phyloP scores from a whole-genome alignment of 164 flowering plant species.

The Aristolochia contorta region DNA sequence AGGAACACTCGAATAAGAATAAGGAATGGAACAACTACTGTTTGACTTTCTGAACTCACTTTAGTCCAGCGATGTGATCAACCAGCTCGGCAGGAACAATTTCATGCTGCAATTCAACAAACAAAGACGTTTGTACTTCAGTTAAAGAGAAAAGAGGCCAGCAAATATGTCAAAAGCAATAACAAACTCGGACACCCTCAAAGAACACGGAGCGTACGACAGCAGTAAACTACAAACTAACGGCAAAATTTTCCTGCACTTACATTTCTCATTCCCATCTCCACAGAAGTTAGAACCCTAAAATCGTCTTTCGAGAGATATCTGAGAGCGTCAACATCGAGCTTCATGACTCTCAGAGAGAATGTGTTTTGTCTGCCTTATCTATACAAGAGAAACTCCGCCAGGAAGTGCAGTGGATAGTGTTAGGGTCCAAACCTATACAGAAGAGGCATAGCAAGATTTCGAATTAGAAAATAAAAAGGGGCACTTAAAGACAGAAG shows the following conservation, averaged over 20 bases:
- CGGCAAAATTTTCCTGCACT: background rate
- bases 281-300: conserved; percentile 94
- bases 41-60: conserved; percentile 25
- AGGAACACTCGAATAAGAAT: background rate
- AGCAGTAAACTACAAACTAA: background rate
- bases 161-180: too few relatives aligned
- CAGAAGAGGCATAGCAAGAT: too few relatives aligned
- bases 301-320: conserved; percentile 94
- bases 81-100: conserved; percentile 84
- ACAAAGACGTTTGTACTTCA: background rate
- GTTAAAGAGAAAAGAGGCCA: too few relatives aligned
- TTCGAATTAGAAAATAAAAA: too few relatives aligned
- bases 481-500: too few relatives aligned
- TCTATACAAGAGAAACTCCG: too few relatives aligned
- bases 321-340: conserved; percentile 64
- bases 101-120: conserved; percentile 58
- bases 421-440: too few relatives aligned
- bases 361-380: too few relatives aligned
- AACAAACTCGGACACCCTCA: too few relatives aligned
- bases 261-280: conserved; percentile 96
- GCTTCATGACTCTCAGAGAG: conserved; percentile 43
- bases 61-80: conserved; percentile 76
- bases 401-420: too few relatives aligned
- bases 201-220: background rate
- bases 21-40: background rate